Base-by-base conservation (phyloP, 768 basidiomycete genomes). In the Suillus tomentosus region DNA sequence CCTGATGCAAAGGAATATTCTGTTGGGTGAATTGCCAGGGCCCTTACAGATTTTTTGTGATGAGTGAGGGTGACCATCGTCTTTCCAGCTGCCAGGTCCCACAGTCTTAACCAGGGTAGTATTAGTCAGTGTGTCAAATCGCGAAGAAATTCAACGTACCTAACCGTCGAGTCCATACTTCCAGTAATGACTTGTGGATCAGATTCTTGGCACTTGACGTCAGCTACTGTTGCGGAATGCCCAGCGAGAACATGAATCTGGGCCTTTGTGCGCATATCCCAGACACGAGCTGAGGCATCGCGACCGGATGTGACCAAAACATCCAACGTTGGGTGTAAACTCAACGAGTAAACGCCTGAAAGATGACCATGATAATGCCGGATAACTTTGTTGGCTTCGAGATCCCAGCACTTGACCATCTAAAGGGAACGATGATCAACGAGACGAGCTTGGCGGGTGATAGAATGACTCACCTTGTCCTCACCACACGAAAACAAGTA, bases 321-420 rank as follows among this genome's bases (percentile, higher is more conserved):
- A 71, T 99, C 97, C 60, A 99, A 87, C 0, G 96, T 99, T 1
- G 97, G 97, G 72, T 99, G 97, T 2, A 99, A 81, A 24, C 90
- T 87, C 62, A 99, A 83, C 0, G 95, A 83, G 71, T 99, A 99
- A n/a, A 99, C 96, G 51, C 97, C 97, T 0, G 96, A 98, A 24
- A 97, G 85, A 76, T 99, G 97, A 2, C 97, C 97, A 74, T 99
- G 97, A 73, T 99, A 99, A 77, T 98, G 95, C 22, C 97, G 87
- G 62, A 99, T 99, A 65, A 99, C 96, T 77, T 99, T 99, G 82
- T 99, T 99, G 34, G 92, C 91, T 76, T 99, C 97, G 58, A 99
- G 79, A 71, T 99, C 97, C 97, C 97, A 99, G 70, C 97, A 99
- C 80, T 98, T 99, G 42, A 99, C 97, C 97, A 98, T 99, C 95